Conservation (phyloP, 2,329 filamentous ascomycete species). For the Coniochaeta ligniaria region DNA sequence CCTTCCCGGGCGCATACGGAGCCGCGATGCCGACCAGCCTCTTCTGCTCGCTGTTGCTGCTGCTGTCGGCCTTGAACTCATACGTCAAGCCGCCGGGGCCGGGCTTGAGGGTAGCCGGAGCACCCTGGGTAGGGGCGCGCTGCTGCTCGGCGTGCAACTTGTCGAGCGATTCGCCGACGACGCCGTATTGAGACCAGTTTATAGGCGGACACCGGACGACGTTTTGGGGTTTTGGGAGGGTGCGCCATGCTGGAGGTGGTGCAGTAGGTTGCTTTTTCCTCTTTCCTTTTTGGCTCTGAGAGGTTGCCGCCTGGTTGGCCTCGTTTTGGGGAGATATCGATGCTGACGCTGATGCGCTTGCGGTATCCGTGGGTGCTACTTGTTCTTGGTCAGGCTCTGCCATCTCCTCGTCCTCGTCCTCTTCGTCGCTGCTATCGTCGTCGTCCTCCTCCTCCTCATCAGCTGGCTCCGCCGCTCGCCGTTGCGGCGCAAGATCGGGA, state of each 20-base stretch:
- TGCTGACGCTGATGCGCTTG: not conserved
- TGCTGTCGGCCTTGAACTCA: constrained; percentile 36
- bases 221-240: constrained; percentile 70
- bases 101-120: constrained; percentile 32
- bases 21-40: constrained; percentile 45
- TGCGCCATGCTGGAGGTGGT: constrained; percentile 41
- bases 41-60: constrained; percentile 28
- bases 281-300: constrained; percentile 5
- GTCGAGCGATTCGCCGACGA: constrained; percentile 80
- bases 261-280: constrained; percentile 13
- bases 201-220: constrained; percentile 81
- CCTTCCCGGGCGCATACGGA: constrained; percentile 47
- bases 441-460: constrained; percentile 23
- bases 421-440: constrained; percentile 15
- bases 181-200: constrained; percentile 90
- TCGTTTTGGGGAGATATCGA: constrained; percentile 10
- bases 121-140: constrained; percentile 51
- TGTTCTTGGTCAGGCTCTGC: constrained; percentile 4
- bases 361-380: not conserved
- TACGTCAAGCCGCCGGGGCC: constrained; percentile 31
- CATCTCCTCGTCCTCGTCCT: constrained; percentile 21
- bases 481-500: constrained; percentile 2
- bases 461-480: not conserved
- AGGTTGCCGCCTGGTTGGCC: constrained; percentile 2
- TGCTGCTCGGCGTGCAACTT: constrained; percentile 78